phyloP scores from a whole-genome alignment of 2,329 filamentous ascomycete genomes.

The Helotiales sp. region DNA sequence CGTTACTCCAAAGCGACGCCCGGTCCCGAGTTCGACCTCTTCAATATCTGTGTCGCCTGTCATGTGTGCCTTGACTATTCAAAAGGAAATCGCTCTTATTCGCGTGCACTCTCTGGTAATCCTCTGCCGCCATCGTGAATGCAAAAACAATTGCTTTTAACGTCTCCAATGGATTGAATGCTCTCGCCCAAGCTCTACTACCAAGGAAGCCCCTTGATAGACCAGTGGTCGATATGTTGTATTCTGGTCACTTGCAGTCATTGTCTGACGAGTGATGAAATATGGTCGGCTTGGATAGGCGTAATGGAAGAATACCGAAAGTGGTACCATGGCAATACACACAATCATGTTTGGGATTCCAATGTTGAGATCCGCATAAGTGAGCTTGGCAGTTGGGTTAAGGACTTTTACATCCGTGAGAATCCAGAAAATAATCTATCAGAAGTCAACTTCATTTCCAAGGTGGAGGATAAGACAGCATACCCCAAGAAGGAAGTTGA shows the following conservation, averaged over 20 bases:
- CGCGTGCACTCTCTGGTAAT: neutral
- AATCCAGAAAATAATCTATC: neutral
- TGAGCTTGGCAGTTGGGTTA: neutral
- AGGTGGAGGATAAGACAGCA: neutral
- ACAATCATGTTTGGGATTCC: neutral
- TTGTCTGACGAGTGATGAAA: neutral
- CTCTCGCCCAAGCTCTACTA: neutral
- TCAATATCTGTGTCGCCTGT: too few species aligned
- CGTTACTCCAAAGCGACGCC: too few species aligned
- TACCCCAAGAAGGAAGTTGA: neutral
- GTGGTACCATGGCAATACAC: neutral
- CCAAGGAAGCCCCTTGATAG: neutral
- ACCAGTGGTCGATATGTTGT: neutral
- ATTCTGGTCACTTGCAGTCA: neutral
- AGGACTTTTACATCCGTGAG: neutral
- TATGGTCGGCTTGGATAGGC: neutral
- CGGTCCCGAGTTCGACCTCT: too few species aligned
- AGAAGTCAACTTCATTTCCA: neutral
- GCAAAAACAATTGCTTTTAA: neutral
- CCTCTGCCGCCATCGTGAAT: neutral
- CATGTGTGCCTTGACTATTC: too few species aligned
- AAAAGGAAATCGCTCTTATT: neutral
- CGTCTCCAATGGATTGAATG: neutral
- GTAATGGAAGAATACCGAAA: neutral
- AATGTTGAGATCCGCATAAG: neutral